phyloP scores from a whole-genome alignment of 1,284 basidiomycete species.

The Apiotrichum siamense region DNA sequence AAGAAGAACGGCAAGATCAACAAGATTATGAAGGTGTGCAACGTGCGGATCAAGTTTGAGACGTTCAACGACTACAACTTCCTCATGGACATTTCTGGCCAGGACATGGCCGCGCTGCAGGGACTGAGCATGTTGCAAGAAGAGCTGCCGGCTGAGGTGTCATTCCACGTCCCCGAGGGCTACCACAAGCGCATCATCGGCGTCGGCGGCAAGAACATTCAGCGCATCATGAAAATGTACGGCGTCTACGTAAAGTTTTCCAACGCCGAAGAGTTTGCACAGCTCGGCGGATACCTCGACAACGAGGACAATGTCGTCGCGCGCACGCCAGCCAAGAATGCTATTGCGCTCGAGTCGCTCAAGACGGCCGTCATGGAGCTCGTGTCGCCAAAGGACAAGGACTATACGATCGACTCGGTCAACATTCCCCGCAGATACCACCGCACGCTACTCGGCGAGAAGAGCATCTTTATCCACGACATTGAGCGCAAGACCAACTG shows the following conservation, averaged over 20 bases:
- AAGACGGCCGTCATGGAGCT: slow-evolving; percentile 97
- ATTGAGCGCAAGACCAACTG: slow-evolving; percentile 97
- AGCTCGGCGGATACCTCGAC: slow-evolving; percentile 89
- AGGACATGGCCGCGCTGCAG: slow-evolving; percentile 73
- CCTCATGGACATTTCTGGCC: slow-evolving; percentile 86
- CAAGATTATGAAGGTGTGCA: slow-evolving; percentile 94
- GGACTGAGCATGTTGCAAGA: slow-evolving; percentile 88
- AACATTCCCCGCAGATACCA: slow-evolving; percentile 91
- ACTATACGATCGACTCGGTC: slow-evolving; percentile 72
- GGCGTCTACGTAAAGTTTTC: slow-evolving; percentile 99
- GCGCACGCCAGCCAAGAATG: slow-evolving; percentile 95
- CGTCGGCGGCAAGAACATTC: slow-evolving; percentile 96
- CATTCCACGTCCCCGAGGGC: slow-evolving; percentile 95
- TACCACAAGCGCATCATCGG: slow-evolving; percentile 99
- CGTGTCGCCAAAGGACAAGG: slow-evolving; percentile 80
- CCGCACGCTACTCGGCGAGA: slow-evolving; percentile 88
- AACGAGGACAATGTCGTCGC: slow-evolving; percentile 99
- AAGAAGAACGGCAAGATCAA: slow-evolving; percentile 99
- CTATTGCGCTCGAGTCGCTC: slow-evolving; percentile 87
- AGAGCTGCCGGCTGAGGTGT: slow-evolving; percentile 96
- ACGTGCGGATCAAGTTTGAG: slow-evolving; percentile 98
- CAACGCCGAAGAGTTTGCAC: slow-evolving; percentile 95
- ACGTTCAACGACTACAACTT: slow-evolving; percentile 98
- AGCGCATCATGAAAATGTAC: slow-evolving; percentile 99
- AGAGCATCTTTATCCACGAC: slow-evolving; percentile 93